Percentiles rank a stretch among this genome's conserved stretches.
Evolutionary conservation across 108 stramenopile genomes (phyloP).

Genomic region (Epithemia pelagica): DNA sequence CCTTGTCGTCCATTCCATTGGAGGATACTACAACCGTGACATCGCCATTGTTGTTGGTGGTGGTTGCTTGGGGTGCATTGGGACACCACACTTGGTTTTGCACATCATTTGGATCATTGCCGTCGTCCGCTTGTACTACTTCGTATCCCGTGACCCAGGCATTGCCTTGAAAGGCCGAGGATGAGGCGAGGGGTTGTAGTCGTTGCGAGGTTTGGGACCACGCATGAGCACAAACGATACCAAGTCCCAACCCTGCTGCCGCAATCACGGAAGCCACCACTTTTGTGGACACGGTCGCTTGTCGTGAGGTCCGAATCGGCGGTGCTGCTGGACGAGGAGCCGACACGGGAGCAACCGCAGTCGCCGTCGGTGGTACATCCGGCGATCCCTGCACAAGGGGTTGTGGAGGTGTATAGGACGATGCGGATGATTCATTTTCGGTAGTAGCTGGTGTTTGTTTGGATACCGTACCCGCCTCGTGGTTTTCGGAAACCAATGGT

Average conservation of each 20-base stretch:
- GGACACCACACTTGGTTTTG: background rate
- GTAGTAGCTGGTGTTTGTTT: background rate
- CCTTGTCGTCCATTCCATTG: background rate
- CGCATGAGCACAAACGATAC: background rate
- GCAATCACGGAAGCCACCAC: background rate
- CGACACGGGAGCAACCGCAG: too few species aligned
- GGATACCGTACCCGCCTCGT: background rate
- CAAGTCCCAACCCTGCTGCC: background rate
- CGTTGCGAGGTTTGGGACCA: background rate
- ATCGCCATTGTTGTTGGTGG: background rate
- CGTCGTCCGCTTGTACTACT: background rate
- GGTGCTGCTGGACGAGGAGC: background rate
- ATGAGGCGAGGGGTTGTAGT: background rate
- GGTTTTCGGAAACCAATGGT: background rate
- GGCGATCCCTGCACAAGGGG: background rate
- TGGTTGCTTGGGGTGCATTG: background rate
- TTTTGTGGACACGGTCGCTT: background rate
- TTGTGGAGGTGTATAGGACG: background rate
- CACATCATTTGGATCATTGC: too few species aligned
- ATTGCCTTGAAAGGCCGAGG: background rate
- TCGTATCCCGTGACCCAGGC: background rate
- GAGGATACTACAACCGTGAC: background rate
- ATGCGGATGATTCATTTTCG: background rate
- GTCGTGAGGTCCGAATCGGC: background rate
- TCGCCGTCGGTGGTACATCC: background rate